Conservation (phyloP, 139 green algal species). For the Asterochloris erici region DNA sequence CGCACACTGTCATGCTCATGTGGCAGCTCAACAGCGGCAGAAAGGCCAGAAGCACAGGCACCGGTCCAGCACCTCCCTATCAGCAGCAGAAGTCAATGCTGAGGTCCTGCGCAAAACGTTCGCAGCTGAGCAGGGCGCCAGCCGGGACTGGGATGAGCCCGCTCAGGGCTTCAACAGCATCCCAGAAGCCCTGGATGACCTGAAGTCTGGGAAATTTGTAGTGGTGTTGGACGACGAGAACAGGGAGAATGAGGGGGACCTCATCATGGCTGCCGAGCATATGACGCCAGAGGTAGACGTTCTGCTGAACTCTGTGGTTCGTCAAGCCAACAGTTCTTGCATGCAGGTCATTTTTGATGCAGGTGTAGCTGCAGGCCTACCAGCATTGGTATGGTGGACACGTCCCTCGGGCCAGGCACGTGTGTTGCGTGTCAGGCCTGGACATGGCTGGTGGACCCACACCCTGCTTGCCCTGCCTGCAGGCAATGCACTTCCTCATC, state of each 20-base stretch:
- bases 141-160: conserved; percentile 3
- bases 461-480: too few species aligned
- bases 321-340: not conserved
- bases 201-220: conserved; percentile 76
- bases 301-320: not conserved
- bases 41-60: too few species aligned
- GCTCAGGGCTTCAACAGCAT: conserved; percentile 26
- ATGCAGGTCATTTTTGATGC: not conserved
- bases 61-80: too few species aligned
- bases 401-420: too few species aligned
- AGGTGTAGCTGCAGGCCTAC: too few species aligned
- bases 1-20: too few species aligned
- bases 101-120: too few species aligned
- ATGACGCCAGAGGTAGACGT: conserved; percentile 20
- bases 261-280: conserved; percentile 91
- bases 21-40: too few species aligned
- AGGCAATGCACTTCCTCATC: conserved; percentile 87
- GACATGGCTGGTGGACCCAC: too few species aligned
- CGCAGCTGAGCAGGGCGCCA: not conserved
- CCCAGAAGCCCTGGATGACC: conserved; percentile 45
- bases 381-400: too few species aligned
- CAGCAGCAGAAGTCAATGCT: too few species aligned
- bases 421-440: not conserved
- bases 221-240: conserved; percentile 98
- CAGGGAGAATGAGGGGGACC: conserved; percentile 97